Base-by-base conservation (phyloP, 371 early-diverging fungal species). In the Parasitella parasitica region DNA sequence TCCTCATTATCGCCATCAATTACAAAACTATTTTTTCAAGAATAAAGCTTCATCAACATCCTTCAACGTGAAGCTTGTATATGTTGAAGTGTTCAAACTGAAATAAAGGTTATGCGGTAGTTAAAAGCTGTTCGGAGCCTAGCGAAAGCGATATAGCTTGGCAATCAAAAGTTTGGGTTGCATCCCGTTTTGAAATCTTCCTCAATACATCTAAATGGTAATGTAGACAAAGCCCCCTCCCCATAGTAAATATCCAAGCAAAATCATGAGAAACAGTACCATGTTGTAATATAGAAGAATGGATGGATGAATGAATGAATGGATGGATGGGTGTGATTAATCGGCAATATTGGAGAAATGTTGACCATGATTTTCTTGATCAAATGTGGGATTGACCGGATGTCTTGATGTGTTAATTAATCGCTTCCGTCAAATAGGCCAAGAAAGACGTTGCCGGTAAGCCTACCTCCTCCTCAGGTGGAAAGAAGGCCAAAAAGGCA, bases 401-500 rank as follows among this genome's bases (percentile, higher is more conserved):
- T 54, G 37, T n/a, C n/a, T n/a, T 32, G 38, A 26, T 16, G 4
- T 26, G 22, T 27, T 37, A 32, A 46, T 35, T 35, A 46, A 52
- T n/a, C 51, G 28, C 43, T 53, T 32, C 18, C 28, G 5, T 26
- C 49, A 61, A 7, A 18, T 71, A 87, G 86, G 86, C 85, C 60
- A 83, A 86, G 74, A 84, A 84, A 81, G 83, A 82, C 81, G 85
- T 82, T 69, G 89, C 85, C 75, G 84, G 89, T 66, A 85, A 84
- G 80, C 89, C 87, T 56, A 69, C 77, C 73, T 84, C 87, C 67
- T 83, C 88, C 57, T 83, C 89, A 68, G 91, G 93, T 81, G 93
- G 93, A 63, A 93, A 93, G 88, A 89, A 87, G 77, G 89, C 90
- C 81, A 93, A 93, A 87, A 93, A 92, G 59, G 59, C 59, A 59